These are phyloP conservation scores for Colletotrichum salicis DNA, from an alignment of 2,329 filamentous ascomycete genomes.

Conservation along the genomic window DNA sequence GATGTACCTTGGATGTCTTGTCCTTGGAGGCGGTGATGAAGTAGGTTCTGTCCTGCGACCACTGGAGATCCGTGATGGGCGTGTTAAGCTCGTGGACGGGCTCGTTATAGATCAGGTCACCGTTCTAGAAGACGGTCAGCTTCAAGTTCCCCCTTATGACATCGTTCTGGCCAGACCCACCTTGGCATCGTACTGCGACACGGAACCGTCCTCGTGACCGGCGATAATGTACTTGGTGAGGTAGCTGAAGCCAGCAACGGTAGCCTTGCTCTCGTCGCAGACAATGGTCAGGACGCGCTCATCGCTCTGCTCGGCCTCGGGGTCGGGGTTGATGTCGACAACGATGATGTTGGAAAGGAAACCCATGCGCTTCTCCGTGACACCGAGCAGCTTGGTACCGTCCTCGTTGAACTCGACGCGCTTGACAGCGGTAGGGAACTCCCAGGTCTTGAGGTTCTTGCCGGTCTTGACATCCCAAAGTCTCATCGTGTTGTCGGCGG, in stretches of 20 bases:
- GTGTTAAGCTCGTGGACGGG: slow-evolving; percentile 86
- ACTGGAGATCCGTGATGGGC: slow-evolving; percentile 92
- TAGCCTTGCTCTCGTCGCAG: slow-evolving; percentile 95
- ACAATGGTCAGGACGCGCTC: slow-evolving; percentile 89
- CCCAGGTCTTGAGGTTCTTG: slow-evolving; percentile 95
- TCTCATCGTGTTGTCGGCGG: slow-evolving; percentile 97
- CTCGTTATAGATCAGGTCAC: slow-evolving; percentile 83
- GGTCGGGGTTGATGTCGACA: slow-evolving; percentile 86
- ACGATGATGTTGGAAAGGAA: slow-evolving; percentile 95
- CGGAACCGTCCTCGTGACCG: slow-evolving; percentile 94
- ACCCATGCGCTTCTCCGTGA: slow-evolving; percentile 99
- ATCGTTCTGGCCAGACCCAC: slow-evolving; percentile 50
- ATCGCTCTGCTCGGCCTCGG: slow-evolving; percentile 83
- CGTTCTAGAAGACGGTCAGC: slow-evolving; percentile 62
- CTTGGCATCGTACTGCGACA: slow-evolving; percentile 93
- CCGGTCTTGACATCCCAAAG: slow-evolving; percentile 96
- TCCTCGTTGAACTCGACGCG: slow-evolving; percentile 97
- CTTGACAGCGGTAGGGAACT: slow-evolving; percentile 97
- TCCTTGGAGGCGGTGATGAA: slow-evolving; percentile 99
- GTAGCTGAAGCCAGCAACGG: slow-evolving; percentile 96
- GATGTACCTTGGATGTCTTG: slow-evolving; percentile 85
- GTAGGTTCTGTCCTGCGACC: slow-evolving; percentile 92
- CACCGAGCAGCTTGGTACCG: slow-evolving; percentile 87
- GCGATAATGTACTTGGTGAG: slow-evolving; percentile 96
- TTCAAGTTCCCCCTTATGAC: not conserved